Conservation (phyloP, 1,284 basidiomycete genomes). For the Cutaneotrichosporon daszewskae region DNA sequence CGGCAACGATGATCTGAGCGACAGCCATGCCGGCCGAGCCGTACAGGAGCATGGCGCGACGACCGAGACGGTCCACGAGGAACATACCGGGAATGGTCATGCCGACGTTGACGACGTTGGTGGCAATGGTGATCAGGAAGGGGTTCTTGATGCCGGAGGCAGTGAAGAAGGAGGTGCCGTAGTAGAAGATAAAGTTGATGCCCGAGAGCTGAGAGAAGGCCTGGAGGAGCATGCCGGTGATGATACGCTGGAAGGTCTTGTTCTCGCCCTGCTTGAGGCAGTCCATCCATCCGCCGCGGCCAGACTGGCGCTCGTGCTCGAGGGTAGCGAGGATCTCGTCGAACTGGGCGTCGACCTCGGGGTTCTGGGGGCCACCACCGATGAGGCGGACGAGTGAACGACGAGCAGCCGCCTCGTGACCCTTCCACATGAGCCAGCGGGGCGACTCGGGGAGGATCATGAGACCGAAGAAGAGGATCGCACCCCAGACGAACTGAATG, state of each 20-base stretch:
- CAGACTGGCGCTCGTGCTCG: conserved; percentile 24
- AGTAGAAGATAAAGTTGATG: conserved; percentile 43
- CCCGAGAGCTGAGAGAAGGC: conserved; percentile 44
- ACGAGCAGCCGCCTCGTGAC: conserved; percentile 34
- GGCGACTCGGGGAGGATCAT: conserved; percentile 54
- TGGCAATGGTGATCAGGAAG: conserved; percentile 39
- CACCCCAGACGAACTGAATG: conserved; percentile 35
- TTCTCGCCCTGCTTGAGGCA: conserved; percentile 33
- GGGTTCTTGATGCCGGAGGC: conserved; percentile 17
- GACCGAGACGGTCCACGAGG: conserved; percentile 37
- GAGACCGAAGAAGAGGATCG: conserved; percentile 41
- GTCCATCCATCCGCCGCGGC: conserved; percentile 28
- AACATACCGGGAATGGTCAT: conserved; percentile 29
- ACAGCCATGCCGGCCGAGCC: conserved; percentile 22
- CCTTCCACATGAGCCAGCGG: conserved; percentile 47
- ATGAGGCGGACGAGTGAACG: conserved; percentile 23
- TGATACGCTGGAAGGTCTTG: conserved; percentile 17
- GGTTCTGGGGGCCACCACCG: conserved; percentile 34
- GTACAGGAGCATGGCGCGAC: conserved; percentile 38
- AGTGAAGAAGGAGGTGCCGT: conserved; percentile 19
- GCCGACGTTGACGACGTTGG: conserved; percentile 46
- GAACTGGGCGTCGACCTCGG: conserved; percentile 34
- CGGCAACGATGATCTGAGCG: conserved; percentile 36
- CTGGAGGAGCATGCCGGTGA: conserved; percentile 42
- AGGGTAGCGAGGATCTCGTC: conserved; percentile 22